Evolutionary conservation across 192 early-diverging fungal species (phyloP).

Genomic region (Linnemannia elongata): DNA sequence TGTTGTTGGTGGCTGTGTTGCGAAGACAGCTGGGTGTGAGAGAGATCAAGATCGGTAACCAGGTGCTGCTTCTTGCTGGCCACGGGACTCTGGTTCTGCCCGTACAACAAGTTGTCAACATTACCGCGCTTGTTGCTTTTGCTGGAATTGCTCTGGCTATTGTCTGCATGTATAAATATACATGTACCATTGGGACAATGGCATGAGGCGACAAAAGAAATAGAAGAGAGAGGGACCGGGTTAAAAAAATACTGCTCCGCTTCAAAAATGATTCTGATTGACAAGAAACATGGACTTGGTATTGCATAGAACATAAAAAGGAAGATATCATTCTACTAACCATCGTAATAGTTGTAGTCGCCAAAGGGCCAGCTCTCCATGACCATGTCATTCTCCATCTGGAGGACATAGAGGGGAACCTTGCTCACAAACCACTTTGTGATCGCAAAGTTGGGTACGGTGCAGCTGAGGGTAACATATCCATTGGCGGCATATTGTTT

Average conservation of each 20-base stretch:
- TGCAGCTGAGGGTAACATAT: constrained; percentile 57
- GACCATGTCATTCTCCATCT: constrained; percentile 60
- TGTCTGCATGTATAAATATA: constrained; percentile 8
- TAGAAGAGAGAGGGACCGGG: background rate
- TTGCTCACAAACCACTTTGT: constrained; percentile 56
- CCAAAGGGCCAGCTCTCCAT: constrained; percentile 61
- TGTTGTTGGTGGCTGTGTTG: constrained; percentile 14
- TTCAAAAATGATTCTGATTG: background rate
- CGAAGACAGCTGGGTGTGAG: constrained; percentile 16
- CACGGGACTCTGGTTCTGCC: constrained; percentile 15
- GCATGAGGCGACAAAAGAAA: background rate
- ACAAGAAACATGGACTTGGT: background rate
- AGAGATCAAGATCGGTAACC: constrained; percentile 35
- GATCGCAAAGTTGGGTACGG: constrained; percentile 59
- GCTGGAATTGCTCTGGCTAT: constrained; percentile 4
- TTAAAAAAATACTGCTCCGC: background rate
- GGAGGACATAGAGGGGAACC: constrained; percentile 63
- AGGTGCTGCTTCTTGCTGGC: constrained; percentile 39
- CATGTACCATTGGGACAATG: background rate
- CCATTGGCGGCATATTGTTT: constrained; percentile 61
- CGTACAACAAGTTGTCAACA: constrained; percentile 28
- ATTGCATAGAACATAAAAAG: too few species aligned
- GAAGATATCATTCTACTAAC: constrained; percentile 9
- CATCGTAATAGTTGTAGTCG: constrained; percentile 58
- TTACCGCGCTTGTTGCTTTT: constrained; percentile 37